Percentiles rank a stretch among this genome's conserved stretches.
Evolutionary conservation across 768 basidiomycete species (phyloP).

Genomic region (Tephrocybe rancida): DNA sequence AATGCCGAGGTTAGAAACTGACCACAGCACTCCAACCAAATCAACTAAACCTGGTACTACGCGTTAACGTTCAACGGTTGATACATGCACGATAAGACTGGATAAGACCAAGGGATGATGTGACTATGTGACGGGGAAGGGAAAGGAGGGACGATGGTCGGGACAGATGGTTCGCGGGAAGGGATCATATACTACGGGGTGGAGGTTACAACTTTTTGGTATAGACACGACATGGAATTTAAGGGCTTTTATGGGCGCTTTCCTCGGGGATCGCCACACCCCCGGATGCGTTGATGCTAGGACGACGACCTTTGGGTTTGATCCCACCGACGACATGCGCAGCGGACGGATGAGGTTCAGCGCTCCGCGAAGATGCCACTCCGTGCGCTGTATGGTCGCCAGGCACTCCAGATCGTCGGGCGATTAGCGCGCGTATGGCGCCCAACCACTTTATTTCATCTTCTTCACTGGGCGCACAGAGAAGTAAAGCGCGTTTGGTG

Average conservation of each 20-base stretch:
- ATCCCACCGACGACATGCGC: conserved; percentile 30
- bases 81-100: no score
- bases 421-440: conserved; percentile 89
- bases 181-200: neutral
- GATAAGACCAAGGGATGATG: no score
- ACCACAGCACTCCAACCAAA: neutral
- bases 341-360: conserved; percentile 15
- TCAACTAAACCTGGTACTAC: no score
- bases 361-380: conserved; percentile 15
- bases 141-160: conserved; percentile 2
- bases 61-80: no score
- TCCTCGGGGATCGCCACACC: conserved; percentile 22
- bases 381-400: conserved; percentile 40
- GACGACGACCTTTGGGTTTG: conserved; percentile 49
- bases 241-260: conserved; percentile 19
- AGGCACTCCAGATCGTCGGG: conserved; percentile 62
- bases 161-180: conserved; percentile 1
- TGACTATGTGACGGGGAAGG: neutral
- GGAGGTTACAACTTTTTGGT: conserved; percentile 1
- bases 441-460: conserved; percentile 99
- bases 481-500: conserved; percentile 83
- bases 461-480: conserved; percentile 95
- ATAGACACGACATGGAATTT: conserved; percentile 8
- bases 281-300: conserved; percentile 43
- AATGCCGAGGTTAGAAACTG: neutral